Conservation (phyloP, 805 yeast genomes). For the Saturnispora halmiae region DNA sequence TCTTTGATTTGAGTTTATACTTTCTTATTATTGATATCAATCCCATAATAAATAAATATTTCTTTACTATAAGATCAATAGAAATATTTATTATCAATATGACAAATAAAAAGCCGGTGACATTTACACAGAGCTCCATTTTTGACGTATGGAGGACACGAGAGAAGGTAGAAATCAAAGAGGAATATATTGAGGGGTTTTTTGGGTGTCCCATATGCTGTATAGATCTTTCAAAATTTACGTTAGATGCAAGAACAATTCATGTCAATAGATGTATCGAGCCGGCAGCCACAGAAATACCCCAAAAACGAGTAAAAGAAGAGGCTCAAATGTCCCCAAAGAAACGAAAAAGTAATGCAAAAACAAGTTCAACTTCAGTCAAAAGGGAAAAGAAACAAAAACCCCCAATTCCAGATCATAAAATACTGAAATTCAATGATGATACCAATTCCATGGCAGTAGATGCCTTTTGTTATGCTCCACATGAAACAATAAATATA, state of each 20-base stretch:
- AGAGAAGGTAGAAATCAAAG: slow-evolving; percentile 7
- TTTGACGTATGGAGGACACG: slow-evolving; percentile 3
- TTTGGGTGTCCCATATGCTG: slow-evolving; percentile 47
- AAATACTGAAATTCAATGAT: slow-evolving; percentile 37
- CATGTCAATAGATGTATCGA: slow-evolving; percentile 51
- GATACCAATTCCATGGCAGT: slow-evolving; percentile 36
- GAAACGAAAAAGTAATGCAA: not conserved
- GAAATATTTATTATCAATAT: not conserved
- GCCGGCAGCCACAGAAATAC: slow-evolving; percentile 11
- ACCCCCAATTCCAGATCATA: slow-evolving; percentile 44
- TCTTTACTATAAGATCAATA: no score
- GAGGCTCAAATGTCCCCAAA: not conserved
- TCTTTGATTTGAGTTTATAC: slow-evolving; percentile 16
- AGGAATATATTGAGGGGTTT: slow-evolving; percentile 14
- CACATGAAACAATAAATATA: slow-evolving; percentile 36
- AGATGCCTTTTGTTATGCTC: slow-evolving; percentile 54
- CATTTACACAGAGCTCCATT: slow-evolving; percentile 2
- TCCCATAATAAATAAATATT: slow-evolving; percentile 5
- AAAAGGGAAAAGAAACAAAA: slow-evolving; percentile 14
- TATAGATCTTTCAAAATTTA: slow-evolving; percentile 30
- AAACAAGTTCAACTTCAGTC: not conserved
- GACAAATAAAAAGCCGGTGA: not conserved
- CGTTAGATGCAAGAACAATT: slow-evolving; percentile 35
- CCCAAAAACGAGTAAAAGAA: not conserved
- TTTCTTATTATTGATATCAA: slow-evolving; percentile 4